phyloP scores from a whole-genome alignment of 129 eudicot genomes.

The Scalesia atractyloides region DNA sequence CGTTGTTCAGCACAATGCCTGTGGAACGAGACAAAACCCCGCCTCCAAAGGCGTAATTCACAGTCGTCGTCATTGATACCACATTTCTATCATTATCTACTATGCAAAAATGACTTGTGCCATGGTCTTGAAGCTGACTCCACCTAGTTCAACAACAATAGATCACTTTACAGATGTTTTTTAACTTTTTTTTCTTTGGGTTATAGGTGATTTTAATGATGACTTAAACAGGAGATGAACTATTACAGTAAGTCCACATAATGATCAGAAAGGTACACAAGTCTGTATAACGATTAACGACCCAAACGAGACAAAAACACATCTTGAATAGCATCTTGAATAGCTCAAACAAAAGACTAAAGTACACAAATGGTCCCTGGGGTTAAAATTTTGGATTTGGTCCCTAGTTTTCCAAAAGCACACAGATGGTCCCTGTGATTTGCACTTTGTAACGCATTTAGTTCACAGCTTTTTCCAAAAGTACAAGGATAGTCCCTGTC shows the following conservation, averaged over 20 bases:
- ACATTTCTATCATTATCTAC: constrained; percentile 91
- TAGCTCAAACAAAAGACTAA: no score
- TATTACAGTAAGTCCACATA: neutral
- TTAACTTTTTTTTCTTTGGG: neutral
- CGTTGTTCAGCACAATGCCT: constrained; percentile 77
- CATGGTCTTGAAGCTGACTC: constrained; percentile 87
- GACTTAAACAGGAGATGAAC: neutral
- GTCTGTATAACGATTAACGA: neutral
- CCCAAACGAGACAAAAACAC: neutral
- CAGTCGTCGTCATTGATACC: constrained; percentile 82
- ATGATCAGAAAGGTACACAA: neutral
- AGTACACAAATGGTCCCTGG: no score
- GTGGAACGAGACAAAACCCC: constrained; percentile 88
- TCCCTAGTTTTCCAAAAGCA: no score
- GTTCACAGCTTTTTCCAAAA: no score
- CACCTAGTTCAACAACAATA: constrained; percentile 46
- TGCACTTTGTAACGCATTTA: no score
- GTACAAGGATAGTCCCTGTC: no score
- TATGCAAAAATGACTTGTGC: constrained; percentile 91
- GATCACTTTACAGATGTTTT: neutral
- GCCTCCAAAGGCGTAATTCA: constrained; percentile 76
- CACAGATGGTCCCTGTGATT: no score
- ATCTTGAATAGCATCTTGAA: no score
- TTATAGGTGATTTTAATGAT: neutral
- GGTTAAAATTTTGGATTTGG: no score